phyloP scores from a whole-genome alignment of 2,329 filamentous ascomycete genomes.

The Cercospora zeina region DNA sequence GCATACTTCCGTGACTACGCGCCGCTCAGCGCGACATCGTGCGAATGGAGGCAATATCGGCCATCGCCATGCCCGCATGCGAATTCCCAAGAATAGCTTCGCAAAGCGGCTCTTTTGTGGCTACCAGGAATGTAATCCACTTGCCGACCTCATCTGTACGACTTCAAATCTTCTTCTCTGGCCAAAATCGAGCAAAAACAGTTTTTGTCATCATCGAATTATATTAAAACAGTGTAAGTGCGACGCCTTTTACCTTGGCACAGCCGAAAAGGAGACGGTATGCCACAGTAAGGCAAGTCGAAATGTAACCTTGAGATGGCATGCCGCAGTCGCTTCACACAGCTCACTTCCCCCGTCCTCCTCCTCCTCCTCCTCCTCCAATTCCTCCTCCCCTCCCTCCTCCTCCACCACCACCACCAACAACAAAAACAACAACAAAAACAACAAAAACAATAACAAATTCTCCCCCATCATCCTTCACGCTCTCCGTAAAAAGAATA shows the following conservation, averaged over 20 bases:
- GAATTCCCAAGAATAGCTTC: neutral
- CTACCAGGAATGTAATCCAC: neutral
- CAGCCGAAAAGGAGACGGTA: neutral
- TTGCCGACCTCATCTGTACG: neutral
- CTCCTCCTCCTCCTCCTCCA: neutral
- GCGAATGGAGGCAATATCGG: neutral
- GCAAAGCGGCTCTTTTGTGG: neutral
- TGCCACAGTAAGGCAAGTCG: neutral
- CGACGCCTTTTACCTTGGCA: neutral
- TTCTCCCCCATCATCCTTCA: conserved; percentile 7
- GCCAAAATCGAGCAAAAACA: neutral
- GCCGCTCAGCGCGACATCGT: no score
- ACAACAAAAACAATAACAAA: neutral
- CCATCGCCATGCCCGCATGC: neutral
- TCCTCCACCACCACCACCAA: neutral
- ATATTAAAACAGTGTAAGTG: neutral
- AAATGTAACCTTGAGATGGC: neutral
- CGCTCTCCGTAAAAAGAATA: conserved; percentile 21
- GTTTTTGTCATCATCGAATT: neutral
- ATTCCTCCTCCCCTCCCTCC: neutral
- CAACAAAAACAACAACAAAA: neutral
- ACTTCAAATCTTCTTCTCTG: neutral
- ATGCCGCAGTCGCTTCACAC: neutral
- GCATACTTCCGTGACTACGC: no score
- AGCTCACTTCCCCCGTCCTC: neutral